Evolutionary conservation across 2,329 filamentous ascomycete species (phyloP), one percentile per base, ranked within the genome.

Genomic region (Seiridium cupressi): DNA sequence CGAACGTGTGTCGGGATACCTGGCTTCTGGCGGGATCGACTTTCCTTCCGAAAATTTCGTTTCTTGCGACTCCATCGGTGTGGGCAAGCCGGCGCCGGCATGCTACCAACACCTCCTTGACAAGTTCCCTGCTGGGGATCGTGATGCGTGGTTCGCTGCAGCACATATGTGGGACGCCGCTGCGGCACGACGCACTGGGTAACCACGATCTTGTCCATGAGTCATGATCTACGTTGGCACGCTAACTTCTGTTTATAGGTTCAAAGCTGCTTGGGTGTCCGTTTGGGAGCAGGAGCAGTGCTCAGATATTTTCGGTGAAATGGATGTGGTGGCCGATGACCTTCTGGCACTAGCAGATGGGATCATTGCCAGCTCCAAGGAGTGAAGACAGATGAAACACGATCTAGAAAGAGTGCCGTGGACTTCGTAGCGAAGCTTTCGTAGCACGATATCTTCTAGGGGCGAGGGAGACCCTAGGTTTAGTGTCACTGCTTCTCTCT

Each of bases 161-260:
- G 84, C 81, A 31, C 84, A 86, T 70, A 81, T 82, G 76, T 86
- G 84, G 84, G 84, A 87, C 73, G 82, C 83, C 1, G 76, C 77
- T 11, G 81, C 82, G 3, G 83, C 84, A 8, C 75, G 74, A 53
- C 75, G 73, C 57, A 76, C 75, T n/a, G 81, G 81, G 63, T 72
- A 62, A 63, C 67, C 66, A 35, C 7, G n/a, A 26, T 5, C 3
- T 9, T n/a, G 8, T 11, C 26, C 10, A 48, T 46, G 11, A 10
- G 13, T 9, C 9, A 11, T 6, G 5, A 49, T 55, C 35, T 6
- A 59, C 6, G 8, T 4, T 42, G 9, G 5, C 3, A 5, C 34
- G 11, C 32, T 53, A 4, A 38, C 34, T 7, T 6, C 38, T n/a
- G 7, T 3, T 13, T 11, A 26, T 18, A 70, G 76, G 44, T 78